These are phyloP conservation scores for Intubia oerlemansii DNA, from an alignment of 2,329 filamentous ascomycete species.

Conservation along the genomic window DNA sequence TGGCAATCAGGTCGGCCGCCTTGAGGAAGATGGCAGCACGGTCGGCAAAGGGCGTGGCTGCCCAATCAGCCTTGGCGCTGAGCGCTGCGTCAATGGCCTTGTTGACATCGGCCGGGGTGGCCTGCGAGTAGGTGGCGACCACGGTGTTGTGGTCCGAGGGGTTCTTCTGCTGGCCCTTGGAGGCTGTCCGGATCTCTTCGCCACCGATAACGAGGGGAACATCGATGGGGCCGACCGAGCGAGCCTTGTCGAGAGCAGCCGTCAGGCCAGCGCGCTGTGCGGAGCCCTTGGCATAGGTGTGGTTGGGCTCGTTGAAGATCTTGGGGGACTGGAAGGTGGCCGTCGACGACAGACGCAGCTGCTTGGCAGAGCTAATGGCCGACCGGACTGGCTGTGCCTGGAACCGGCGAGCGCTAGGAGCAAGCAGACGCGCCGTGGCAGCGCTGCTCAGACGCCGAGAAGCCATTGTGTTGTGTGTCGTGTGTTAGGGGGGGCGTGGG, in stretches of 20 bases:
- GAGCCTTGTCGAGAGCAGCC: conserved; percentile 48
- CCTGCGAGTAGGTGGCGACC: conserved; percentile 71
- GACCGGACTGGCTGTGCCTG: too few relatives aligned
- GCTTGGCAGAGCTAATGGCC: too few relatives aligned
- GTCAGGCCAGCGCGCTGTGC: conserved; percentile 56
- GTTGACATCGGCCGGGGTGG: conserved; percentile 53
- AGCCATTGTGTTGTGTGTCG: conserved; percentile 5
- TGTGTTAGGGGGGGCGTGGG: too few relatives aligned
- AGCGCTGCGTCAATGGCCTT: conserved; percentile 68
- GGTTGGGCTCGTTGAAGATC: conserved; percentile 83
- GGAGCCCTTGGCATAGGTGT: conserved; percentile 75
- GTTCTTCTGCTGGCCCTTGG: conserved; percentile 52
- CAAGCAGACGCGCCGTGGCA: conserved; percentile 4
- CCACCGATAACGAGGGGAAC: conserved; percentile 72
- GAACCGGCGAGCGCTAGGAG: conserved; percentile 2
- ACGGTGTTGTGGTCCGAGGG: conserved; percentile 58
- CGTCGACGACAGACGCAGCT: conserved; percentile 30
- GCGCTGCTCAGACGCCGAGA: conserved; percentile 6
- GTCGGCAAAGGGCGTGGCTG: conserved; percentile 69
- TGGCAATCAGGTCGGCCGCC: conserved; percentile 74
- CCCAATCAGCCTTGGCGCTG: conserved; percentile 72
- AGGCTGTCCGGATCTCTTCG: conserved; percentile 50
- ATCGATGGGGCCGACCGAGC: conserved; percentile 47
- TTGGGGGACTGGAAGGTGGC: conserved; percentile 76
- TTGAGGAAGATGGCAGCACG: conserved; percentile 88